Base-by-base conservation (phyloP, 1,284 basidiomycete species). In the Neolentinus lepideus region DNA sequence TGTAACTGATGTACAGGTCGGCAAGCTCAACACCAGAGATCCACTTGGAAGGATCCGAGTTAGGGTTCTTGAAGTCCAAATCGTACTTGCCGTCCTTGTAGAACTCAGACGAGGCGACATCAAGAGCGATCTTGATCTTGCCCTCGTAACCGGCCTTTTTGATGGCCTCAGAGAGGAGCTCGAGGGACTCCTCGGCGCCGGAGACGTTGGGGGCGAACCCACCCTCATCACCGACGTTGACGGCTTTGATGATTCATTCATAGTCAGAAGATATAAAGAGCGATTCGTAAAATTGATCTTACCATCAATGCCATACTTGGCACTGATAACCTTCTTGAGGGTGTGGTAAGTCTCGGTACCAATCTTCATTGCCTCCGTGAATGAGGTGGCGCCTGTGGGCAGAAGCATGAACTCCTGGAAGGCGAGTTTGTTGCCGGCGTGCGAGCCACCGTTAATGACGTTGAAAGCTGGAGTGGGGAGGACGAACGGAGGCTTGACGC, bases 321-420 rank as follows among this genome's bases (percentile, higher is more conserved):
- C 89, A 73, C 88, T 90, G 80, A 99, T 99, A 71, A 99, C 96
- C 83, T 95, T 97, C 84, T 99, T 99, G 71, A 99, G 82, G 64
- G 88, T 90, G 84, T 98, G 96, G 81, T 98, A 99, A 43, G 92
- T 94, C 80, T 99, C 97, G 22, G 95, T 91, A 62, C 97, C 97
- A 65, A 98, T 94, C 80, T 97, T 95, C 87, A 99, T 88, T 59
- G 97, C 92, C 80, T 99, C 95, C 54, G 92, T 88, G 83, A 99
- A 99, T 61, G 82, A 84, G 55, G 78, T 67, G 55, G 94, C 94
- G 59, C 94, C 96, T 59, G 94, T 97, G 63, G 97, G 96, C 62
- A 98, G 83, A 64, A 99, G 84, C 97, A 99, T 99, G 82, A 99
- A 99, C 78, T 99, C 97, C 79, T 98, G 94, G 92, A 98, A 95